Base-by-base conservation (phyloP, 148 eudicot genomes). In the Gaultheria prostrata region DNA sequence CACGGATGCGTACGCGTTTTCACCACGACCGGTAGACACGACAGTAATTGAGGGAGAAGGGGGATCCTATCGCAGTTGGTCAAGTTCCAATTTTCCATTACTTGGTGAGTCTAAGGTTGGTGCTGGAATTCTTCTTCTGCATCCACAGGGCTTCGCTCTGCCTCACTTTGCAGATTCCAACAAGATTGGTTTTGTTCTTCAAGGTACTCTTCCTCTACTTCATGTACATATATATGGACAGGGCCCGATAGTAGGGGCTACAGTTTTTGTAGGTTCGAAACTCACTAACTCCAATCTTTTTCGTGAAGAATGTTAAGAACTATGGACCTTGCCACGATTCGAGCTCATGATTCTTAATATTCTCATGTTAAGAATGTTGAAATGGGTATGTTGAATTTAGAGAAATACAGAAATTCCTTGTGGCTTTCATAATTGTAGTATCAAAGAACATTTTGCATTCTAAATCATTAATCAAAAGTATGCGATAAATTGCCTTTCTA, bases 131-230 rank as follows among this genome's bases (percentile, higher is more conserved):
- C 76, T 92, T 5, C 24, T 79, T 15, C 63, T 92, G 77, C 89
- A 82, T 13, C 94, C 89, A 43, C 80, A 79, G 6, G 92, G 93
- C 65, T 90, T 90, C 78, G 92, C 90, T 76, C 35, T 88, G 14
- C 93, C 94, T 67, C 94, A 92, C 77, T 89, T 87, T 77, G 80
- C 87, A 1, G 93, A 92, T 78, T 85, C 87, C 63, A 13, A 32
- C 30, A 92, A 92, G 86, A 88, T 92, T 43, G 93, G 85, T 4
- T 88, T 35, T 59, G 90, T 92, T 43, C 14, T 87, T 72, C 82
- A 90, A 90, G 92, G 92, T 89, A 85, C 59, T 30, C 45, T 49
- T 9, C 33, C 45, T 17, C 24, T 6, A 14, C 13, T 39, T 12
- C 49, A 14, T 73, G 18, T 7, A 39, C 26, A 12, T 0, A 72